A percentile compares a stretch with the other conserved stretches of the same genome.
phyloP scores from a whole-genome alignment of 2,329 filamentous ascomycete genomes.

The Sporothrix curviconia region DNA sequence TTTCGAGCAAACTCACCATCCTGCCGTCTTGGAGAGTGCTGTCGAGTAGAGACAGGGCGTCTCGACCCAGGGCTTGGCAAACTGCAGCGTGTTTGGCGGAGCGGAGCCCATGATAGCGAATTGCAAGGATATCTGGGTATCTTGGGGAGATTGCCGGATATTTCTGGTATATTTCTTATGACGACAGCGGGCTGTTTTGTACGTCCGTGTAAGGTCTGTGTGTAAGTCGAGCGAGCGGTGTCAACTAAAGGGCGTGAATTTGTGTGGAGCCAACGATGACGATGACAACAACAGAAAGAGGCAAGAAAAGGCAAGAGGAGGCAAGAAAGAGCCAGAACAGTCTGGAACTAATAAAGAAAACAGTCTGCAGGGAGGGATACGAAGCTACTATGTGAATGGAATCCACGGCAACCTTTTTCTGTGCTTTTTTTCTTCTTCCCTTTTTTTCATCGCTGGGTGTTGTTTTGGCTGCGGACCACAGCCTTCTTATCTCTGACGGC shows the following conservation, averaged over 20 bases:
- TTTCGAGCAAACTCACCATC: constrained; percentile 46
- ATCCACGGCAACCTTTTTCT: constrained; percentile 1
- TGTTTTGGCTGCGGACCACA: too few species aligned
- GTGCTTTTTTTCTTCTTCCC: background rate
- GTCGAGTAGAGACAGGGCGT: constrained; percentile 63
- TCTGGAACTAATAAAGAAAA: background rate
- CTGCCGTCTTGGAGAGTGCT: constrained; percentile 57
- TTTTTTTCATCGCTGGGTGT: background rate
- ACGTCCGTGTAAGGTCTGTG: background rate
- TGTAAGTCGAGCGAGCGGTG: background rate
- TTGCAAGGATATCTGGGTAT: too few species aligned
- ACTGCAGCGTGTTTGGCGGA: constrained; percentile 10
- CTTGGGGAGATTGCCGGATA: background rate
- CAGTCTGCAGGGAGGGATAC: too few species aligned
- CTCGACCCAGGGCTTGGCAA: constrained; percentile 52
- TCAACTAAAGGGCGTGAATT: constrained; percentile 2
- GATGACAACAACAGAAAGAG: background rate
- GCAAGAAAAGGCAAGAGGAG: too few species aligned
- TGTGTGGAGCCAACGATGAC: background rate
- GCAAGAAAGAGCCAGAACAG: too few species aligned
- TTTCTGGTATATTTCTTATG: background rate
- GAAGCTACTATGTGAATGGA: background rate
- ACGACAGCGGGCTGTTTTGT: background rate
- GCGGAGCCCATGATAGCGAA: constrained; percentile 17
- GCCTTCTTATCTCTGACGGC: too few species aligned